Evolutionary conservation across 805 yeast genomes (phyloP).

Genomic region (Pichia rugopelliculosa): DNA sequence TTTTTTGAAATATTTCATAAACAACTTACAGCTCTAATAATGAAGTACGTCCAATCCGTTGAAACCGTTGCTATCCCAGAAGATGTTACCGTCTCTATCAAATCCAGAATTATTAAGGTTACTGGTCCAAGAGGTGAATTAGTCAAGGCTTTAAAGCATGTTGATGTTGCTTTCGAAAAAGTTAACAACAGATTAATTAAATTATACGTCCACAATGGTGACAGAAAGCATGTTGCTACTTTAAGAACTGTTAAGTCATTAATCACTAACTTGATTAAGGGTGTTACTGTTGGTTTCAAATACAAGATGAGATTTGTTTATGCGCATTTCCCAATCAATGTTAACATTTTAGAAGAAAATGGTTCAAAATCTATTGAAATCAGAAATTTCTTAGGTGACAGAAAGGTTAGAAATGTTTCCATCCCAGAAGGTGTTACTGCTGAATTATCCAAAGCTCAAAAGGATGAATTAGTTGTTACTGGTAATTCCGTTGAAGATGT

Average conservation of each 20-base stretch:
- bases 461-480: constrained; percentile 87
- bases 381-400: constrained; percentile 99
- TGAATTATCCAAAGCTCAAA: constrained; percentile 73
- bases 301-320: constrained; percentile 99
- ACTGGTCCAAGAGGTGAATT: constrained; percentile 97
- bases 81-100: constrained; percentile 86
- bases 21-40: constrained; percentile 17
- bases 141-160: constrained; percentile 85
- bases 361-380: constrained; percentile 76
- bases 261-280: constrained; percentile 88
- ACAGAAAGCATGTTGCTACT: constrained; percentile 99
- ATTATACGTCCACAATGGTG: constrained; percentile 95
- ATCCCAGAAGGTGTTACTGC: constrained; percentile 85
- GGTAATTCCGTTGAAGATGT: constrained; percentile 98
- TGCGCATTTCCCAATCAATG: constrained; percentile 99
- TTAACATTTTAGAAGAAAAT: constrained; percentile 78
- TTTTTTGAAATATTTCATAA: neutral
- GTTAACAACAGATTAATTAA: constrained; percentile 64
- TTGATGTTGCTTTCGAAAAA: constrained; percentile 89
- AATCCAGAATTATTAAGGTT: constrained; percentile 84
- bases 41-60: constrained; percentile 59
- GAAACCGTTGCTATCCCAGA: constrained; percentile 68
- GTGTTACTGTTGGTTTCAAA: constrained; percentile 98
- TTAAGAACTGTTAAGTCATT: constrained; percentile 97
- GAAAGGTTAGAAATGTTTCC: constrained; percentile 85